Conservation (phyloP, 1,284 basidiomycete genomes). For the Ceratobasidium sp. region DNA sequence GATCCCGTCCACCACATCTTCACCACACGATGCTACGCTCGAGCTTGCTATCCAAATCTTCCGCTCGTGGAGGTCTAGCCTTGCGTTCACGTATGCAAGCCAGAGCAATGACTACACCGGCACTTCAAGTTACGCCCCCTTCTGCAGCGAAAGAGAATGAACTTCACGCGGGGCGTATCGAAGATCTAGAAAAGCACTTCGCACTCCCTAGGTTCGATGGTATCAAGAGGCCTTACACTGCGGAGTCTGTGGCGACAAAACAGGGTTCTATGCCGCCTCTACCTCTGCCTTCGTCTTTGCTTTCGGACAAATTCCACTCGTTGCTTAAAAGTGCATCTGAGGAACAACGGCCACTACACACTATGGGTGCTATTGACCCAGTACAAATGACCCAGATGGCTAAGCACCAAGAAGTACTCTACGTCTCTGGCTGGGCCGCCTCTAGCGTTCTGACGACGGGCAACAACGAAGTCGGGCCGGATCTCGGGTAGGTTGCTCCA, state of each 20-base stretch:
- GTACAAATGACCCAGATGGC: conserved; percentile 99
- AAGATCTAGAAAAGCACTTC: conserved; percentile 61
- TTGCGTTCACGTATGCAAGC: conserved; percentile 32
- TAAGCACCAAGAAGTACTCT: conserved; percentile 91
- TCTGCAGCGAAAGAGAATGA: conserved; percentile 35
- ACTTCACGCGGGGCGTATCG: conserved; percentile 24
- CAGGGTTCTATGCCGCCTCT: conserved; percentile 87
- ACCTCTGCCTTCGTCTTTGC: conserved; percentile 80
- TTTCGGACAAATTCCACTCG: conserved; percentile 85
- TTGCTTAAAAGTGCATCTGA: conserved; percentile 74
- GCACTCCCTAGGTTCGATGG: conserved; percentile 77
- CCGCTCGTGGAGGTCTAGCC: conserved; percentile 23
- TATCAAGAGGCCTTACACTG: conserved; percentile 82
- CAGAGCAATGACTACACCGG: conserved; percentile 32
- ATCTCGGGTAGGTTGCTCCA: conserved; percentile 80
- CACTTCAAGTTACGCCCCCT: conserved; percentile 36
- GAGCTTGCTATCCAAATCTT: conserved; percentile 23
- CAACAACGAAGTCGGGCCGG: conserved; percentile 96
- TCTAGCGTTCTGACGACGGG: conserved; percentile 91
- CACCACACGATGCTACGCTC: conserved; percentile 32
- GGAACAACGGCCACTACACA: conserved; percentile 79
- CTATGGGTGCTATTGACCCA: conserved; percentile 91
- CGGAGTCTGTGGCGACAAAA: conserved; percentile 85
- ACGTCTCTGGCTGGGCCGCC: conserved; percentile 94
- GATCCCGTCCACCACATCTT: conserved; percentile 14